Evolutionary conservation across 2,329 filamentous ascomycete species (phyloP).

Genomic region (Alternaria brassicae): DNA sequence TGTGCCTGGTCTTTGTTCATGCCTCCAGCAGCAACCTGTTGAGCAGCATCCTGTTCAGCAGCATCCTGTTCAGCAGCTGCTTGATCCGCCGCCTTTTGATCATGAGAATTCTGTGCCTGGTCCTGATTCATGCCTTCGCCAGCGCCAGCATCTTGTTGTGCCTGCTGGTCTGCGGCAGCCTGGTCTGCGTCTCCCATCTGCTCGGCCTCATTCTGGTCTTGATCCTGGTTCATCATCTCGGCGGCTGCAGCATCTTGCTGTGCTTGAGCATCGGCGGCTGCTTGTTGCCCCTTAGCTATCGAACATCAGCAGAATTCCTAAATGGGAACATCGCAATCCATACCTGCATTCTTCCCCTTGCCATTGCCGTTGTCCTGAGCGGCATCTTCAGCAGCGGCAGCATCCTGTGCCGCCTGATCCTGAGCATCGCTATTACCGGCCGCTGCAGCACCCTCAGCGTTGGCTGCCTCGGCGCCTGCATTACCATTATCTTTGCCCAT

Average conservation of each 20-base stretch:
- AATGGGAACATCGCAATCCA: not conserved
- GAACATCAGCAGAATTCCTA: not conserved
- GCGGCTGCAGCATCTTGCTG: not conserved
- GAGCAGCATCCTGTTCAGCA: not conserved
- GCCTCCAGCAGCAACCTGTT: not conserved
- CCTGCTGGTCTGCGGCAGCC: slow-evolving; percentile 11
- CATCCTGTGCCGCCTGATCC: slow-evolving; percentile 16
- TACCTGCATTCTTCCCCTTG: slow-evolving; percentile 13
- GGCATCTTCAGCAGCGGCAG: slow-evolving; percentile 6
- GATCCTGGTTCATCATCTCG: slow-evolving; percentile 2
- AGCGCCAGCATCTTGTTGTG: not conserved
- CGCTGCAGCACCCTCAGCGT: slow-evolving; percentile 5
- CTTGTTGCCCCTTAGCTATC: slow-evolving; percentile 17
- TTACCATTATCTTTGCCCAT: slow-evolving; percentile 18
- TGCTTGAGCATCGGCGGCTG: slow-evolving; percentile 5
- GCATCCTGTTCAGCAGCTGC: slow-evolving; percentile 7
- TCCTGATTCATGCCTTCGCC: not conserved
- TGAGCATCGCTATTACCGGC: slow-evolving; percentile 13
- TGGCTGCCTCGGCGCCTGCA: slow-evolving; percentile 3
- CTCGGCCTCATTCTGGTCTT: not conserved
- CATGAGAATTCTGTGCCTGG: not conserved
- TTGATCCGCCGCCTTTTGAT: slow-evolving; percentile 1
- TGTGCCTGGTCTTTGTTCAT: not conserved
- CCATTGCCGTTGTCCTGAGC: slow-evolving; percentile 17
- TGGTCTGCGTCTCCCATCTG: slow-evolving; percentile 1